These are phyloP conservation scores for Phytophthora pini DNA, from an alignment of 352 stramenopile species.

Conservation along the genomic window DNA sequence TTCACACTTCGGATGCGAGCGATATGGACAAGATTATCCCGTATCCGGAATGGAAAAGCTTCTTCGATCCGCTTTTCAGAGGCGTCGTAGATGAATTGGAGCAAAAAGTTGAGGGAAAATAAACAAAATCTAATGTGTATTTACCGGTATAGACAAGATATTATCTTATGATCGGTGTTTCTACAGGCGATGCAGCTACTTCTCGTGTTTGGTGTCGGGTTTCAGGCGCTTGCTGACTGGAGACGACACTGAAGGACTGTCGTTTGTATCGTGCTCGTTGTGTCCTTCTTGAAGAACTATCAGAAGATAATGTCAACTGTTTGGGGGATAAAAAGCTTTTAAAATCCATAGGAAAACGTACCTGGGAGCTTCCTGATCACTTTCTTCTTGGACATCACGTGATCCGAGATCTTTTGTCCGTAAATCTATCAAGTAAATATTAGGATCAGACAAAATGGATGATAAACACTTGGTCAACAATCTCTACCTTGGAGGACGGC, in stretches of 20 bases:
- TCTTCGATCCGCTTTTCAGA: constrained; percentile 58
- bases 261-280: constrained; percentile 16
- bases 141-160: constrained; percentile 11
- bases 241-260: constrained; percentile 9
- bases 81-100: constrained; percentile 21
- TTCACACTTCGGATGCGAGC: constrained; percentile 43
- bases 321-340: background rate
- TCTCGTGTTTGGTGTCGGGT: constrained; percentile 6
- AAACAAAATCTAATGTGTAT: background rate
- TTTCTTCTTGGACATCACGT: constrained; percentile 21
- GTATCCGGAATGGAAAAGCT: constrained; percentile 51
- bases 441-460: background rate
- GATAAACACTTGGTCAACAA: background rate
- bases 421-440: constrained; percentile 15
- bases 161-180: constrained; percentile 12
- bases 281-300: constrained; percentile 24
- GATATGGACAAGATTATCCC: constrained; percentile 58
- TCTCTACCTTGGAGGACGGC: constrained; percentile 68
- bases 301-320: background rate
- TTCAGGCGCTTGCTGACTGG: constrained; percentile 26
- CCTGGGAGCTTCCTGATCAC: constrained; percentile 32
- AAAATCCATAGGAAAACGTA: constrained; percentile 3
- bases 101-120: constrained; percentile 2
- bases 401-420: constrained; percentile 14
- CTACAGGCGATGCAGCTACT: constrained; percentile 4